Evolutionary conservation across 306 rosid genomes (phyloP).

Genomic region (Begonia fuchsioides): DNA sequence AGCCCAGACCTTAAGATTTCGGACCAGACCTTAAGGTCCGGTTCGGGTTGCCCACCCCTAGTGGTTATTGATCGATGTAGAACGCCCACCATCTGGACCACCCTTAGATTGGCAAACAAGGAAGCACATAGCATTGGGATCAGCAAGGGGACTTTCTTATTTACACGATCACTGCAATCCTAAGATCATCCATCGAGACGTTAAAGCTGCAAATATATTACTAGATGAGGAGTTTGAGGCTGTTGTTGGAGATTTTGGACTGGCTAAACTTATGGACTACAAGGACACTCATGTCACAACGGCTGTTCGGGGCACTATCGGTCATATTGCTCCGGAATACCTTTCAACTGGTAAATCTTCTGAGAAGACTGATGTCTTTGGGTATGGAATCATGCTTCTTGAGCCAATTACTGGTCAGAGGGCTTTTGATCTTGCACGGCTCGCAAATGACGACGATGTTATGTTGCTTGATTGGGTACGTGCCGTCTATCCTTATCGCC

Average conservation of each 20-base stretch:
- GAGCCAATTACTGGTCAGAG: slow-evolving; percentile 84
- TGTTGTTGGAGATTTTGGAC: slow-evolving; percentile 85
- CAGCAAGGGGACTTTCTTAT: slow-evolving; percentile 86
- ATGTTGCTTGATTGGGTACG: slow-evolving; percentile 93
- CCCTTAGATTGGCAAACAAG: slow-evolving; percentile 61
- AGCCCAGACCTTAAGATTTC: too few relatives aligned
- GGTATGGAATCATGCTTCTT: slow-evolving; percentile 91
- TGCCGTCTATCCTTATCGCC: slow-evolving; percentile 1
- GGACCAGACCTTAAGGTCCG: too few relatives aligned
- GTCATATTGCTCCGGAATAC: slow-evolving; percentile 88
- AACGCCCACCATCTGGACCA: slow-evolving; percentile 33
- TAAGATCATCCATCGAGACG: slow-evolving; percentile 84
- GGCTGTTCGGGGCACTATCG: slow-evolving; percentile 84
- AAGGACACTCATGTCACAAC: slow-evolving; percentile 83
- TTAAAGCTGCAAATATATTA: slow-evolving; percentile 84
- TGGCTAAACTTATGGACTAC: slow-evolving; percentile 85
- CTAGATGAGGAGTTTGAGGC: slow-evolving; percentile 83
- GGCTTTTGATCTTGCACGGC: slow-evolving; percentile 85
- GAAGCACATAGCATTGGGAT: slow-evolving; percentile 51
- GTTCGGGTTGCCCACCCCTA: too few relatives aligned
- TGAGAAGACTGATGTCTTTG: slow-evolving; percentile 90
- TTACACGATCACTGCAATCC: slow-evolving; percentile 93
- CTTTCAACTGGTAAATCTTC: slow-evolving; percentile 84
- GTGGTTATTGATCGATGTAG: slow-evolving; percentile 20
- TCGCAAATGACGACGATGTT: slow-evolving; percentile 73